Evolutionary conservation across 192 early-diverging fungal species (phyloP).

Genomic region (Powellomyces hirtus): DNA sequence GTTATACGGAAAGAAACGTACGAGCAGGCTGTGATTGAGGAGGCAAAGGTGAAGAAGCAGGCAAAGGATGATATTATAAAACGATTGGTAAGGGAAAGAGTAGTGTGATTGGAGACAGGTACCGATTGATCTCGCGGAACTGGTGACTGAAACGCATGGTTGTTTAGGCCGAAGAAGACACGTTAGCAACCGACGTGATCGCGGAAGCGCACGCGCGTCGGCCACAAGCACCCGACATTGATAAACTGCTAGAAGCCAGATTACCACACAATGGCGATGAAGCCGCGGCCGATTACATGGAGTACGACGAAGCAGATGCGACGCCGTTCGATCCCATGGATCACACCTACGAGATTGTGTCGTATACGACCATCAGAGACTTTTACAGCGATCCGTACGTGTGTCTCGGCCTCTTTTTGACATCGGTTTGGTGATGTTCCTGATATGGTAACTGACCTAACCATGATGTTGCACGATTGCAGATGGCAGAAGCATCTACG

Average conservation of each 20-base stretch:
- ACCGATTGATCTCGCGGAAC: too few relatives aligned
- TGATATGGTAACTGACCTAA: too few relatives aligned
- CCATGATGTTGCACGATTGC: background rate
- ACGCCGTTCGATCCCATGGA: slow-evolving; percentile 54
- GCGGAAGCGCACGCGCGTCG: slow-evolving; percentile 20
- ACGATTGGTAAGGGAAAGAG: slow-evolving; percentile 60
- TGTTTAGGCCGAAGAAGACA: slow-evolving; percentile 33
- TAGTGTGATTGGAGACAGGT: too few relatives aligned
- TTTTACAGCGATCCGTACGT: slow-evolving; percentile 57
- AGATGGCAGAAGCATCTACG: slow-evolving; percentile 8
- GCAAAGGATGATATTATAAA: slow-evolving; percentile 70
- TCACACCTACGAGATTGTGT: slow-evolving; percentile 43
- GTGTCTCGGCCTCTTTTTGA: background rate
- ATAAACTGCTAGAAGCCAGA: slow-evolving; percentile 11
- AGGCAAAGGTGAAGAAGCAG: slow-evolving; percentile 60
- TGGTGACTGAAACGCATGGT: too few relatives aligned
- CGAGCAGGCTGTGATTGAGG: slow-evolving; percentile 66
- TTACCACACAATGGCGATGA: slow-evolving; percentile 10
- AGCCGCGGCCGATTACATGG: background rate
- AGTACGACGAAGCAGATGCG: slow-evolving; percentile 22
- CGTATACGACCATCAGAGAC: slow-evolving; percentile 28
- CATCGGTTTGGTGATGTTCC: background rate
- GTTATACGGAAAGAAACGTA: slow-evolving; percentile 66
- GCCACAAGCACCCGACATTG: slow-evolving; percentile 20
- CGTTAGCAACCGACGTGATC: slow-evolving; percentile 24